phyloP scores from a whole-genome alignment of 208 protist species.

The Leishmania mexicana region DNA sequence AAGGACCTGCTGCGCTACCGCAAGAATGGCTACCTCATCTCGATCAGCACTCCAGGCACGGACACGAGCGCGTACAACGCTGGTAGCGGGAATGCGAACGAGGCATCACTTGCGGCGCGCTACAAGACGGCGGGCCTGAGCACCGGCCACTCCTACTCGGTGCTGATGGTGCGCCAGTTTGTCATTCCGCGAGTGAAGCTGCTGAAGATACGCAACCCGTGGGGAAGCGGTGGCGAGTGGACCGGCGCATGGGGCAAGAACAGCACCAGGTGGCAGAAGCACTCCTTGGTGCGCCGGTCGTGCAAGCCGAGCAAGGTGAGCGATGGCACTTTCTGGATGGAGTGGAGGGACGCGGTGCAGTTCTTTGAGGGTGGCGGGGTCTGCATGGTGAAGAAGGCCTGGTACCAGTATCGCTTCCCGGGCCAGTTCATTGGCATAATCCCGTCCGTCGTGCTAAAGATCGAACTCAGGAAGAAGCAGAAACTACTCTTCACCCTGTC shows the following conservation, averaged over 20 bases:
- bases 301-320: constrained; percentile 28
- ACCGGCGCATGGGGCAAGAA: constrained; percentile 40
- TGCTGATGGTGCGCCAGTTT: constrained; percentile 40
- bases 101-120: constrained; percentile 26
- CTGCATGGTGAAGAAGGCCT: constrained; percentile 30
- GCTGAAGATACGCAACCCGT: constrained; percentile 47
- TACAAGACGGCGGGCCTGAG: constrained; percentile 35
- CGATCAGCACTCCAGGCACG: constrained; percentile 39
- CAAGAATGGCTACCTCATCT: constrained; percentile 36
- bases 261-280: constrained; percentile 38
- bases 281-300: constrained; percentile 26
- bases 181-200: constrained; percentile 33
- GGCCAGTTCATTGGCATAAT: constrained; percentile 46
- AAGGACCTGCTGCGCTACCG: constrained; percentile 29
- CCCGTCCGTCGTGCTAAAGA: constrained; percentile 46
- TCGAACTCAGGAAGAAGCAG: constrained; percentile 42
- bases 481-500: constrained; percentile 50
- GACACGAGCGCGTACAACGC: constrained; percentile 38
- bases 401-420: constrained; percentile 53
- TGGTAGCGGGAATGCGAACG: constrained; percentile 12
- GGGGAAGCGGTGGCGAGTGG: constrained; percentile 38
- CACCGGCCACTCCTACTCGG: constrained; percentile 47
- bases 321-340: constrained; percentile 71
- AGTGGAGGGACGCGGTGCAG: constrained; percentile 50
- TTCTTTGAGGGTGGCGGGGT: constrained; percentile 69